Evolutionary conservation across 495 filamentous ascomycete genomes (phyloP).

Genomic region (Geopyxis carbonaria): DNA sequence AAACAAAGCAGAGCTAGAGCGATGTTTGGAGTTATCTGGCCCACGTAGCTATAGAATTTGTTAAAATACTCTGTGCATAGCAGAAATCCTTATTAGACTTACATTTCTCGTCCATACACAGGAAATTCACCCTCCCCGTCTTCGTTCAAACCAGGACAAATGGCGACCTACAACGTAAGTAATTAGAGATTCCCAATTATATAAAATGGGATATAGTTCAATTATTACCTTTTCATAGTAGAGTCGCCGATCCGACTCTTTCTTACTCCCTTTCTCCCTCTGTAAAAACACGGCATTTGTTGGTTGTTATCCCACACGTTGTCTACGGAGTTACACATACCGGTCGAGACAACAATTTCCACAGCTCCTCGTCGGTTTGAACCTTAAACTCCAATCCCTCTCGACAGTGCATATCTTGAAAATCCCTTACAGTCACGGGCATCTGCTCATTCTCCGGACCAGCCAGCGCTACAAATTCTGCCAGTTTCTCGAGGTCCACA

Average conservation of each 20-base stretch:
- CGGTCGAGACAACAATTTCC: conserved; percentile 6
- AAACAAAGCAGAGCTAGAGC: background rate
- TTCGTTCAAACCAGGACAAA: conserved; percentile 2
- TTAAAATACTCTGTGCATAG: too few relatives aligned
- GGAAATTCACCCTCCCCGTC: conserved; percentile 4
- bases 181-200: too few relatives aligned
- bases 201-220: too few relatives aligned
- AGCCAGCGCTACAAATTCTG: background rate
- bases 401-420: conserved; percentile 6
- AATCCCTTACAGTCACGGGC: conserved; percentile 5
- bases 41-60: too few relatives aligned
- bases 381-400: conserved; percentile 4
- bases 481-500: too few relatives aligned
- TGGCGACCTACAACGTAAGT: too few relatives aligned
- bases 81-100: too few relatives aligned
- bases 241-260: too few relatives aligned
- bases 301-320: background rate
- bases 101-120: conserved; percentile 12
- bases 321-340: background rate
- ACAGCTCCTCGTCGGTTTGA: conserved; percentile 4
- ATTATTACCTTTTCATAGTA: too few relatives aligned
- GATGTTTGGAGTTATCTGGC: background rate
- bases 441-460: background rate
- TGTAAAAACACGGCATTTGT: too few relatives aligned
- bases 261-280: too few relatives aligned